phyloP scores from a whole-genome alignment of 2,329 filamentous ascomycete genomes.

The Botryotinia convoluta region DNA sequence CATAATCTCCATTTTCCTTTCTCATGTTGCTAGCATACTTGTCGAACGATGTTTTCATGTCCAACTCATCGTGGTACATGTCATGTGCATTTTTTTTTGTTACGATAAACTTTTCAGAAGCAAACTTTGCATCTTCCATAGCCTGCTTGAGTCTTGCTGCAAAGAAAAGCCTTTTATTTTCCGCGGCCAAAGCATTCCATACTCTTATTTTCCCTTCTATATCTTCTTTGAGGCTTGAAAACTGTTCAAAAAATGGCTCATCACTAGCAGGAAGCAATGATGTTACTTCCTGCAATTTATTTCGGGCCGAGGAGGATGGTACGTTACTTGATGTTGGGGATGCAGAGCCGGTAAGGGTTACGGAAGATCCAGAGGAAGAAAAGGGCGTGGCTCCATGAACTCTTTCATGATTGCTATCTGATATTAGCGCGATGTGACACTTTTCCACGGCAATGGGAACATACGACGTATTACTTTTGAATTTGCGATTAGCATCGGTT shows the following conservation, averaged over 20 bases:
- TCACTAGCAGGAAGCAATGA: neutral
- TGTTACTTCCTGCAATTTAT: neutral
- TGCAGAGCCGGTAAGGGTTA: neutral
- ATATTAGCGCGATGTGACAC: neutral
- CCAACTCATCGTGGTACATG: neutral
- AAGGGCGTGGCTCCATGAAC: neutral
- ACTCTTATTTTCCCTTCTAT: neutral
- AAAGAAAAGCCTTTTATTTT: neutral
- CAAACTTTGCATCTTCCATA: neutral
- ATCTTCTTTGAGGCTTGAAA: neutral
- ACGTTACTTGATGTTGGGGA: neutral
- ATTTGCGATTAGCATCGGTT: neutral
- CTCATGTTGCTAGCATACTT: neutral
- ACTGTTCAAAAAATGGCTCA: neutral
- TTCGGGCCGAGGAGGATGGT: neutral
- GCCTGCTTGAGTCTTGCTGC: neutral
- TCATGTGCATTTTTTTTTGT: neutral
- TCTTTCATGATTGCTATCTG: neutral
- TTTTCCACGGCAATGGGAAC: neutral
- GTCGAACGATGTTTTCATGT: neutral
- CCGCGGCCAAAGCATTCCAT: neutral
- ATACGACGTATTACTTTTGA: neutral
- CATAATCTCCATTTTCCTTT: neutral
- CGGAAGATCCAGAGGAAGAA: neutral
- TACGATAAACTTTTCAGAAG: neutral